A percentile compares a stretch with the other conserved stretches of the same genome.
phyloP scores from a whole-genome alignment of 2,329 filamentous ascomycete genomes.

The Juglanconis oblonga region DNA sequence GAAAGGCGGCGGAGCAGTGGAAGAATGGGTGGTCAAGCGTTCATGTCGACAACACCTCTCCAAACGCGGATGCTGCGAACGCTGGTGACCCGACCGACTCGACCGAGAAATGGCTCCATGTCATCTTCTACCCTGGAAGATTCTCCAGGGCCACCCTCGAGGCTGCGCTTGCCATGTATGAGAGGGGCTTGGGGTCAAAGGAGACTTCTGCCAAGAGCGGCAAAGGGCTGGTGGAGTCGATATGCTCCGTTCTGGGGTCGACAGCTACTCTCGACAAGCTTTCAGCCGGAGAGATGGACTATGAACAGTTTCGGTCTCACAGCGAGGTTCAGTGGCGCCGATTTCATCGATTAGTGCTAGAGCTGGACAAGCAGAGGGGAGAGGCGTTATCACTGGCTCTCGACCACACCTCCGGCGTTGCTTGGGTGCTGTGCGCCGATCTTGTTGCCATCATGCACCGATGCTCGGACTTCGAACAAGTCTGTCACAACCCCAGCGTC shows the following conservation, averaged over 20 bases:
- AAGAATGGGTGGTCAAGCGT: constrained; percentile 68
- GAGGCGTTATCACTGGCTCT: constrained; percentile 77
- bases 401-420: constrained; percentile 67
- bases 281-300: constrained; percentile 66
- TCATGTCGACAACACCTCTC: constrained; percentile 55
- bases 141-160: constrained; percentile 80
- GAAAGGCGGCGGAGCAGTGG: constrained; percentile 54
- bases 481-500: constrained; percentile 60
- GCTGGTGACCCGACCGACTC: constrained; percentile 65
- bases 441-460: constrained; percentile 74
- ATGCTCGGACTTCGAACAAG: constrained; percentile 73
- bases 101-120: constrained; percentile 81
- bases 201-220: constrained; percentile 40
- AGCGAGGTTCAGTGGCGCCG: constrained; percentile 84
- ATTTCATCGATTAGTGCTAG: constrained; percentile 81
- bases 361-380: constrained; percentile 80
- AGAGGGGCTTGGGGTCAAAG: constrained; percentile 55
- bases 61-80: constrained; percentile 55
- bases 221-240: constrained; percentile 68
- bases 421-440: constrained; percentile 84
- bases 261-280: constrained; percentile 64
- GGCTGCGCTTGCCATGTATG: constrained; percentile 78
- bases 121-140: constrained; percentile 77
- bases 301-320: constrained; percentile 69
- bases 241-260: constrained; percentile 69